phyloP scores from a whole-genome alignment of 2,329 filamentous ascomycete species.

The Trichoderma koningiopsis region DNA sequence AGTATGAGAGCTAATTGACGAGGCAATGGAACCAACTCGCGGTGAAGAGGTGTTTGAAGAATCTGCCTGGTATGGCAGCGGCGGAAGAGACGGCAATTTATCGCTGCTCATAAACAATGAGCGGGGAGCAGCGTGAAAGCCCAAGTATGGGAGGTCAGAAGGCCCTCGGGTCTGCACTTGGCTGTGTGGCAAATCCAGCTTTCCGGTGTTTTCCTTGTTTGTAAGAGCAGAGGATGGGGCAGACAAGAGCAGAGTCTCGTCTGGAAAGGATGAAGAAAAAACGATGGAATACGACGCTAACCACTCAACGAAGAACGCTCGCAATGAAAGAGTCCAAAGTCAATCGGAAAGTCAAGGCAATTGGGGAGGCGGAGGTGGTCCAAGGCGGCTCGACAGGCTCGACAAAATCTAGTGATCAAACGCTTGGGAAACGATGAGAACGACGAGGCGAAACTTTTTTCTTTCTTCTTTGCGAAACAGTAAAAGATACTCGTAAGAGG shows the following conservation, averaged over 20 bases:
- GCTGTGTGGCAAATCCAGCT: slow-evolving; percentile 85
- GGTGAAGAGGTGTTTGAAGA: slow-evolving; percentile 74
- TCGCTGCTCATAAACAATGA: slow-evolving; percentile 67
- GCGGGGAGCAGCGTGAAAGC: slow-evolving; percentile 60
- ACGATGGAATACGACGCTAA: slow-evolving; percentile 17
- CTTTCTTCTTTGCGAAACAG: slow-evolving; percentile 23
- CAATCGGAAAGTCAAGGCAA: slow-evolving; percentile 15
- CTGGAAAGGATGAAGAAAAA: neutral
- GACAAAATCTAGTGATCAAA: slow-evolving; percentile 19
- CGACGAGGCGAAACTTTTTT: slow-evolving; percentile 25
- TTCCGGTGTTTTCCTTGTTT: slow-evolving; percentile 64
- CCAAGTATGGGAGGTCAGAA: slow-evolving; percentile 59
- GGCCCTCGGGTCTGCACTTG: slow-evolving; percentile 22
- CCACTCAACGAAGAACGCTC: slow-evolving; percentile 17
- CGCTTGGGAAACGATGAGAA: slow-evolving; percentile 16
- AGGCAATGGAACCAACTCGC: slow-evolving; percentile 74
- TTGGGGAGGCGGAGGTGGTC: slow-evolving; percentile 1
- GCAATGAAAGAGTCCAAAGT: slow-evolving; percentile 21
- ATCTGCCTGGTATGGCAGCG: slow-evolving; percentile 68
- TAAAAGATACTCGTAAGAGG: slow-evolving; percentile 28
- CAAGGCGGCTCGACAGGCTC: slow-evolving; percentile 4
- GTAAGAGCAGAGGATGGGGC: slow-evolving; percentile 3
- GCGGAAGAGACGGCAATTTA: slow-evolving; percentile 71
- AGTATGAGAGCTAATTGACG: slow-evolving; percentile 52
- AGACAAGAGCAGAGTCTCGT: slow-evolving; percentile 14